Evolutionary conservation across 257 asterid species (phyloP).

Genomic region (Paulownia fortunei): DNA sequence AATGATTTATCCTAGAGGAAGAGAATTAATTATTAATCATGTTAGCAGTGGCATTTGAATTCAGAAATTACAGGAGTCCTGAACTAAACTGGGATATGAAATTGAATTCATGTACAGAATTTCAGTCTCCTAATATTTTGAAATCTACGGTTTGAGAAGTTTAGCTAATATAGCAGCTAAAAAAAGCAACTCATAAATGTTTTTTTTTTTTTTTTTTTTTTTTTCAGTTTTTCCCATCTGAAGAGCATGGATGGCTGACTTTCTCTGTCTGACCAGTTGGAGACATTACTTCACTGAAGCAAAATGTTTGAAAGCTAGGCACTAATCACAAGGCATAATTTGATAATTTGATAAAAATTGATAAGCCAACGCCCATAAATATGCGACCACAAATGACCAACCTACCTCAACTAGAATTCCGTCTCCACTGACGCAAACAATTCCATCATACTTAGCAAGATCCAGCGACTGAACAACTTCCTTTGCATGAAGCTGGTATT

Average conservation of each 20-base stretch:
- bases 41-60: neutral
- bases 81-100: neutral
- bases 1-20: neutral
- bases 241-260: neutral
- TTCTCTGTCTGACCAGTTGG: neutral
- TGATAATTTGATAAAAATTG: neutral
- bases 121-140: constrained; percentile 13
- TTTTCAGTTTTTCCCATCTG: neutral
- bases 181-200: neutral
- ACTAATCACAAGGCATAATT: neutral
- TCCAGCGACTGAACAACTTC: constrained; percentile 73
- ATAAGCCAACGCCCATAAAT: neutral
- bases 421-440: constrained; percentile 94
- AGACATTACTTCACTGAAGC: constrained; percentile 8
- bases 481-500: constrained; percentile 80
- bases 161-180: neutral
- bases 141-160: neutral
- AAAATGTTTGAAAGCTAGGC: neutral
- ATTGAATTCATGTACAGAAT: neutral
- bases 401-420: constrained; percentile 95
- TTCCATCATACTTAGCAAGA: constrained; percentile 74
- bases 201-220: no score
- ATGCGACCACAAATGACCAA: constrained; percentile 23
- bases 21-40: neutral
- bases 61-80: neutral